Percentiles rank a stretch among this genome's conserved stretches.
Evolutionary conservation across 2,329 filamentous ascomycete species (phyloP).

Genomic region (Alternaria angustiovoidea): DNA sequence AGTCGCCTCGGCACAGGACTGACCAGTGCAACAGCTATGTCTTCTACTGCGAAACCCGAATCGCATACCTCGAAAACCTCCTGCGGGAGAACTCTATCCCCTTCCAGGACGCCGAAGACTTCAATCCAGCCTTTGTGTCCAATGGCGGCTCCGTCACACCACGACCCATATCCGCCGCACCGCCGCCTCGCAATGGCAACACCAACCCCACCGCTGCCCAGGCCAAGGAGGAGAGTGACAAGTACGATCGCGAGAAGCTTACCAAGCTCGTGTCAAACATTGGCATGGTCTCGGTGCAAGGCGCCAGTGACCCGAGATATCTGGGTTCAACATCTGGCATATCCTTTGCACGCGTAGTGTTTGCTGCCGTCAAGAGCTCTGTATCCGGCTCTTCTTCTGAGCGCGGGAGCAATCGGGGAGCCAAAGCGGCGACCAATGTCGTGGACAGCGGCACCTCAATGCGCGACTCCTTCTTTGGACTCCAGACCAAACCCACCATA

Average conservation of each 20-base stretch:
- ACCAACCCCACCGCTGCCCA: slow-evolving; percentile 24
- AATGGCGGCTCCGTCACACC: slow-evolving; percentile 42
- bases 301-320: slow-evolving; percentile 79
- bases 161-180: slow-evolving; percentile 14
- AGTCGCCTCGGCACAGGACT: slow-evolving; percentile 10
- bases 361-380: slow-evolving; percentile 88
- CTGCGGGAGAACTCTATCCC: slow-evolving; percentile 73
- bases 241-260: slow-evolving; percentile 67
- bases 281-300: slow-evolving; percentile 79
- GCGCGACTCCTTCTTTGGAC: slow-evolving; percentile 96
- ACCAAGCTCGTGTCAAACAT: slow-evolving; percentile 74
- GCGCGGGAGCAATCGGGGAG: slow-evolving; percentile 67
- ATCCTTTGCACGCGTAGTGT: slow-evolving; percentile 92
- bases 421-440: slow-evolving; percentile 58
- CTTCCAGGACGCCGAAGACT: slow-evolving; percentile 74
- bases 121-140: slow-evolving; percentile 58
- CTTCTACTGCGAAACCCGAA: slow-evolving; percentile 88
- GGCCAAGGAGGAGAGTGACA: slow-evolving; percentile 53
- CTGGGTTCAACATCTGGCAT: slow-evolving; percentile 88
- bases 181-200: slow-evolving; percentile 35
- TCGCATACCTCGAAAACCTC: slow-evolving; percentile 81
- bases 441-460: slow-evolving; percentile 76
- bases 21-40: slow-evolving; percentile 71
- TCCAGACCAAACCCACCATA: slow-evolving; percentile 89
- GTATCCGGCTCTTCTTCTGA: slow-evolving; percentile 66